A percentile compares a stretch with the other conserved stretches of the same genome.
Conservation (phyloP, 2,329 filamentous ascomycete genomes). For the Cladosporium sp. region DNA sequence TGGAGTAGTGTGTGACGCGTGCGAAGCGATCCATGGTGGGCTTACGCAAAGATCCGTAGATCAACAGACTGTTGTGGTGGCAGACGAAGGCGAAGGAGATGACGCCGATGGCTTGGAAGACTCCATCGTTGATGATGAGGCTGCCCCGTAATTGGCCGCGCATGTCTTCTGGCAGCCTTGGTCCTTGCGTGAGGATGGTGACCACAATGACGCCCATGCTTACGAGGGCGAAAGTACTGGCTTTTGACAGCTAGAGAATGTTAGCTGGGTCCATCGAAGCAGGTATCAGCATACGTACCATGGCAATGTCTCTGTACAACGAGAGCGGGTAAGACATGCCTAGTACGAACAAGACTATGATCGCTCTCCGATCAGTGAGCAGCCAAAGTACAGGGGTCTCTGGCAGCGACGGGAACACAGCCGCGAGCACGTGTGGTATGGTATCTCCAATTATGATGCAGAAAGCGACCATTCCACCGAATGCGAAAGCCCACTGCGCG, state of each 20-base stretch:
- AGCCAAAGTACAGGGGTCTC: conserved; percentile 77
- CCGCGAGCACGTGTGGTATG: conserved; percentile 83
- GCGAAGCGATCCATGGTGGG: conserved; percentile 96
- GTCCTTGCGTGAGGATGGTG: conserved; percentile 82
- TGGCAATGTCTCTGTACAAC: conserved; percentile 93
- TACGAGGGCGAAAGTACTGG: conserved; percentile 85
- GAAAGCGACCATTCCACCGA: conserved; percentile 98
- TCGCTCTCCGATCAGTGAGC: conserved; percentile 74
- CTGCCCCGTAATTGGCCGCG: conserved; percentile 70
- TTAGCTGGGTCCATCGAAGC: conserved; percentile 33
- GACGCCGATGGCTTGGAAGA: conserved; percentile 95
- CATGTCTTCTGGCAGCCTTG: conserved; percentile 68
- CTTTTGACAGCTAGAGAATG: conserved; percentile 76
- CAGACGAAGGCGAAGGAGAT: conserved; percentile 89
- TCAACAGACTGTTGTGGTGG: conserved; percentile 94
- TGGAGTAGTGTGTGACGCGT: conserved; percentile 90
- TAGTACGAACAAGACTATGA: conserved; percentile 85
- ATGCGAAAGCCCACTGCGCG: conserved; percentile 97
- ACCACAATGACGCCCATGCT: conserved; percentile 90
- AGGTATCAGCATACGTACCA: conserved; percentile 56
- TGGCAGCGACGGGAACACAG: conserved; percentile 74
- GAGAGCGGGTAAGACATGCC: conserved; percentile 88
- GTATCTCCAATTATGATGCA: conserved; percentile 96
- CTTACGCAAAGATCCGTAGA: conserved; percentile 91
- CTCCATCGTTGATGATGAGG: conserved; percentile 77